Evolutionary conservation across 768 basidiomycete species (phyloP), one percentile per base, ranked within the genome.

Genomic region (Lactarius psammicola): DNA sequence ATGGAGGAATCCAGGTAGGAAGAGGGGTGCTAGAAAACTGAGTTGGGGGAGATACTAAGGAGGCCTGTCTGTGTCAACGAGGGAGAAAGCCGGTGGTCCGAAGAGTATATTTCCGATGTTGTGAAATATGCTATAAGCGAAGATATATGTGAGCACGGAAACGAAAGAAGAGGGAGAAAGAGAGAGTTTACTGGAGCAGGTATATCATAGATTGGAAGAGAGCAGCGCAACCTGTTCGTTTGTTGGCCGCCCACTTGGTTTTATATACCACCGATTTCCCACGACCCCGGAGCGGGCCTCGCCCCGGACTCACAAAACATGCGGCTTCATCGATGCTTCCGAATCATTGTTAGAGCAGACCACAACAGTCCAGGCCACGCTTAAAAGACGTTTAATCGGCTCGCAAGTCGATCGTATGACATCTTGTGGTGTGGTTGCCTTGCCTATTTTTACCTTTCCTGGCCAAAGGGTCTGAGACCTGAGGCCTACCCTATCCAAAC

Each of bases 31-130:
- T 54, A 28, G 56, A 58, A 40, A 38, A 36, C 15, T 23, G 49
- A 28, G 4, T 18, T 28, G 38, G 28, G 31, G 23, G 11, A 36
- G 73, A 77, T 76, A 78, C 84, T 88, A 92, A 82, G 90, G 90
- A 74, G 90, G 90, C 69, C 87, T 80, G 81, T 92, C 89, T 60
- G 84, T 85, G 84, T 86, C 86, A 75, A 87, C 78, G 71, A 86
- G 75, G 65, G 65, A 79, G 76, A 79, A 81, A 66, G 77, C 82
- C 79, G 85, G 82, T 70, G 87, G 88, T 75, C 79, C 81, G 76
- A 86, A 82, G 77, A 83, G 80, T 82, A 85, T 80, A 77, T 76
- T 80, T 81, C 79, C 79, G 71, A 74, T 76, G 74, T 79, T 69
- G 67, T 69, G 69, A 57, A 46, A 65, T 60, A 67, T 66, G 71